Percentiles rank a stretch among this genome's conserved stretches.
Evolutionary conservation across 495 filamentous ascomycete genomes (phyloP).

Genomic region (Sabuloglossum arenarium): DNA sequence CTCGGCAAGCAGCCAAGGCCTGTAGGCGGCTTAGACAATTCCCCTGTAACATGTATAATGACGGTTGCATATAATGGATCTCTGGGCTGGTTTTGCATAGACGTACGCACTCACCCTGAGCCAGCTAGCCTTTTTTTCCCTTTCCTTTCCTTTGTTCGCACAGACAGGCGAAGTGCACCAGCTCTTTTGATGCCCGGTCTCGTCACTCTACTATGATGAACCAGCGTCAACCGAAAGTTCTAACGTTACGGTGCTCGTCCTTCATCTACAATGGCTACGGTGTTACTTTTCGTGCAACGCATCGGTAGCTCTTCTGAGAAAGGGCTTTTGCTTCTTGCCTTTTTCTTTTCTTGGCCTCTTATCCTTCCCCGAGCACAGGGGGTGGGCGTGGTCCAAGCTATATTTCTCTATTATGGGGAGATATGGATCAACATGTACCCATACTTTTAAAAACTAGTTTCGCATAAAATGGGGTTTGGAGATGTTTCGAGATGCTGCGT

Average conservation of each 20-base stretch:
- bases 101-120: not conserved
- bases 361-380: too few species aligned
- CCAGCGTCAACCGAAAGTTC: not conserved
- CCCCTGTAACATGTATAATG: not conserved
- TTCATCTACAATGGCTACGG: too few species aligned
- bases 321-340: too few species aligned
- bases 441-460: too few species aligned
- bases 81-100: not conserved
- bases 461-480: too few species aligned
- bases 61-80: not conserved
- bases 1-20: conserved; percentile 1
- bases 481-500: too few species aligned
- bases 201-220: not conserved
- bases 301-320: too few species aligned
- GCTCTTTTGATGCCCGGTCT: not conserved
- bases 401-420: too few species aligned
- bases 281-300: too few species aligned
- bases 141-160: not conserved
- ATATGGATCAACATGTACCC: too few species aligned
- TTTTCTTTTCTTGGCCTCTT: too few species aligned
- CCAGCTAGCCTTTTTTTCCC: not conserved
- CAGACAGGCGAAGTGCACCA: not conserved
- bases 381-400: too few species aligned
- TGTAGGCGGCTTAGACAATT: not conserved
- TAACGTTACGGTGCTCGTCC: not conserved